Evolutionary conservation across 1,139 yeast genomes (phyloP), one percentile per base, ranked within the genome.

Genomic region (Candida gigantensis): DNA sequence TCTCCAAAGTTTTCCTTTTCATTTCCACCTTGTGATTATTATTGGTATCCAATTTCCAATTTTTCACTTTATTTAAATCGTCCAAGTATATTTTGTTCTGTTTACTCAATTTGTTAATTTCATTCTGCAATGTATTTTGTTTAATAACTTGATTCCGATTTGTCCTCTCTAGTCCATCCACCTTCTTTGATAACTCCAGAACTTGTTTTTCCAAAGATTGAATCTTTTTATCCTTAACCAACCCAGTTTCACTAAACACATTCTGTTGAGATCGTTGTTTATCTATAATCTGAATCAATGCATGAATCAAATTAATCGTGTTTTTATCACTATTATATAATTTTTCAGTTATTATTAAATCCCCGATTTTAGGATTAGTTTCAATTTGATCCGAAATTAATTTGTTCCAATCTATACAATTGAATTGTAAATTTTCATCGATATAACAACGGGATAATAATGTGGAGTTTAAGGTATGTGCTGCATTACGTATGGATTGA

Each of bases 321-420:
- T 65, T 62, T 44, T 70, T 66, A 47, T 72, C 77, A 46, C 73
- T 72, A 37, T 65, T 57, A 42, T 59, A 69, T 12, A 69, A 38
- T n/a, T 46, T 43, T 15, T 65, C 67, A 2, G 68, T 61, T 15
- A 63, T 34, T 24, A 39, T 34, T 20, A 61, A 37, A 5, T 52
- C 50, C 15, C 47, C 38, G 17, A 44, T 20, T 7, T 47, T 46
- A 4, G 51, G 48, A 23, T 45, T 43, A 24, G 40, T 40, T 6
- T 31, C 35, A 6, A 46, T n/a, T 41, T 58, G 63, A 16, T 51
- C 56, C 8, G 38, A 30, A 12, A 49, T 41, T 14, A 69, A 47
- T 10, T 59, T 57, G 8, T 53, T 44, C 67, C 70, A 64, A 40
- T 70, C 56, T 19, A 64, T 59, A n/a, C 68, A 49, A 30, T 58